A percentile compares a stretch with the other conserved stretches of the same genome.
phyloP scores from a whole-genome alignment of 2,329 filamentous ascomycete species.

The Penicillium psychrosexuale region DNA sequence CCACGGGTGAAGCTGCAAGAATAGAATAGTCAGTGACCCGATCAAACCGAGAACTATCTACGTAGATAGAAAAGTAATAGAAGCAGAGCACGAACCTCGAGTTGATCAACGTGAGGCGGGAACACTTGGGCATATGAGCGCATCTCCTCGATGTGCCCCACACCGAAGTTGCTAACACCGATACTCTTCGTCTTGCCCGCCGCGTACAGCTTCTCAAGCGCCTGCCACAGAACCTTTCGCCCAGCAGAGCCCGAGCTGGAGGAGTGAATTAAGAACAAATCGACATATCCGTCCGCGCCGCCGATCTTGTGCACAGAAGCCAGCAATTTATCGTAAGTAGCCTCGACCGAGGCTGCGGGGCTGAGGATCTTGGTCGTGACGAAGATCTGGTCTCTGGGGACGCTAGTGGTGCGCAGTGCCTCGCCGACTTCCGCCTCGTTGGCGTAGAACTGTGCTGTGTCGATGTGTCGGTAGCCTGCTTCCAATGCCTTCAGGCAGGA shows the following conservation, averaged over 20 bases:
- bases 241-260: conserved; percentile 54
- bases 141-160: conserved; percentile 66
- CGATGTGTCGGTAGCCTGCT: conserved; percentile 54
- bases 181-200: conserved; percentile 63
- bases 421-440: conserved; percentile 67
- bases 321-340: conserved; percentile 57
- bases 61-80: not conserved
- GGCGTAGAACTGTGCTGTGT: conserved; percentile 64
- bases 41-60: not conserved
- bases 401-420: conserved; percentile 56
- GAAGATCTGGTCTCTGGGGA: conserved; percentile 58
- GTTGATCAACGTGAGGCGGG: conserved; percentile 71
- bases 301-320: conserved; percentile 64
- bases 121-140: conserved; percentile 62
- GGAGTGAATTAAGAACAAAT: conserved; percentile 69
- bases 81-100: conserved; percentile 55
- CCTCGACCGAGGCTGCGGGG: conserved; percentile 53
- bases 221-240: conserved; percentile 63
- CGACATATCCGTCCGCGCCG: conserved; percentile 61
- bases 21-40: conserved; percentile 13
- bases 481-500: conserved; percentile 58
- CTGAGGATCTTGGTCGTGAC: conserved; percentile 68
- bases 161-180: conserved; percentile 70
- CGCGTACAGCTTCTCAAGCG: conserved; percentile 59
- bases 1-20: conserved; percentile 65